These are phyloP conservation scores for Ascochyta clinopodiicola DNA, from an alignment of 2,329 filamentous ascomycete species.

Conservation along the genomic window DNA sequence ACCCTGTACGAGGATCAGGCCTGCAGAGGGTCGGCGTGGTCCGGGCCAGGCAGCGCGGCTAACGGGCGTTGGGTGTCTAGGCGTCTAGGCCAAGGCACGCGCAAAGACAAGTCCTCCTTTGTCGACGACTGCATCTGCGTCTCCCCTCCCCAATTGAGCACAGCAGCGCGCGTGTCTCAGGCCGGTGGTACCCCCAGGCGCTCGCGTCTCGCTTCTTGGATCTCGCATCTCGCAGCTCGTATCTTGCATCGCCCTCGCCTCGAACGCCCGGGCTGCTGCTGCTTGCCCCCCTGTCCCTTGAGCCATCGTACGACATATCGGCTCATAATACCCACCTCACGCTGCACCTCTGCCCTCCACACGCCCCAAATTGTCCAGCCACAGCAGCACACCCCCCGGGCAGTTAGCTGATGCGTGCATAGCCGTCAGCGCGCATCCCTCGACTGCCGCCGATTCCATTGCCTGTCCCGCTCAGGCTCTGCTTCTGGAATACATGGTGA, in stretches of 20 bases:
- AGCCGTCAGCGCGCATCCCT: conserved; percentile 5
- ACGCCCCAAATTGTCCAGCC: not conserved
- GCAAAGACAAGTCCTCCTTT: conserved; percentile 9
- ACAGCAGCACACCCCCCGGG: conserved; percentile 3
- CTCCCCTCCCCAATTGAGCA: not conserved
- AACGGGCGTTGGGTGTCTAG: not conserved
- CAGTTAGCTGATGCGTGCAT: conserved; percentile 15
- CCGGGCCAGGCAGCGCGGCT: conserved; percentile 5
- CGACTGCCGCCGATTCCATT: not conserved
- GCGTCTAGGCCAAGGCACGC: conserved; percentile 5
- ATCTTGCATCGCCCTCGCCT: not conserved
- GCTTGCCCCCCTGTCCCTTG: not conserved
- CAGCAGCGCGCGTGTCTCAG: conserved; percentile 7
- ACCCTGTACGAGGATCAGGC: conserved; percentile 6
- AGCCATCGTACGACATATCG: conserved; percentile 15
- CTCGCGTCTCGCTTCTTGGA: too few relatives aligned
- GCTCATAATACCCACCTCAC: conserved; percentile 10
- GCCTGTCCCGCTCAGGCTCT: not conserved
- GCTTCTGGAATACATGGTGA: conserved; percentile 13
- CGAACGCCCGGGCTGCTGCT: not conserved
- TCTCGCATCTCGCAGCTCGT: too few relatives aligned
- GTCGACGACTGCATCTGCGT: conserved; percentile 1
- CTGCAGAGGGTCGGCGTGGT: conserved; percentile 7
- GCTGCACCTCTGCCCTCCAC: conserved; percentile 9
- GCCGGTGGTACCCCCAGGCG: not conserved